Base-by-base conservation (phyloP, 495 filamentous ascomycete species). In the Daldinia decipiens region DNA sequence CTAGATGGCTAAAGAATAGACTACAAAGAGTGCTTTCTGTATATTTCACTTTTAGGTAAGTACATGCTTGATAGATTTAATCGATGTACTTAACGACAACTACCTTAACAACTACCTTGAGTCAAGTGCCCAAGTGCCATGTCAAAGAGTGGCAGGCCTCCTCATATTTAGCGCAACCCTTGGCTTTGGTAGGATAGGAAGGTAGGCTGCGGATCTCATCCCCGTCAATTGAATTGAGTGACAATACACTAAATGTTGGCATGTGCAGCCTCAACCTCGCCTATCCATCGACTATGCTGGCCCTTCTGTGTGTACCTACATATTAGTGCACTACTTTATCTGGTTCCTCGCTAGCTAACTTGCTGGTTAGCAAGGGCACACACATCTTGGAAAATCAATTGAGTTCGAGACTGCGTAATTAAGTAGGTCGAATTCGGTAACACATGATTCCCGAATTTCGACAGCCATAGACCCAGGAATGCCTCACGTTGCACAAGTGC, bases 401-500 rank as follows among this genome's bases (percentile, higher is more conserved):
- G 50, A 59, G 52, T 52, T 64, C 50, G 60, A 68, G 55, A 43
- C 50, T 40, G 57, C 56, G 64, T 39, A 63, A 56, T 36, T 63
- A 59, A 24, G 60, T 65, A 67, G 59, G 32, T 66, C 26, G 50
- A 61, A 31, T 47, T 36, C 27, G 27, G 61, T 68, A 34, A 57
- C 65, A 68, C 65, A 68, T 65, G 70, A 68, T 73, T 66, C 52
- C 61, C 70, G 34, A 68, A 39, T 62, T 59, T 68, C 54, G 70
- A 73, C 43, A 17, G 43, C 57, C 56, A 65, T 65, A 50, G 51
- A 24, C 65, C 65, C 65, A 72, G 56, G 70, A 72, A 68, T 65
- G 39, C 45, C 39, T 74, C 71, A 74, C 67, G 67, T 74, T 74
- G 71, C 34, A 39, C 71, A 63, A 64, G 71, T 54, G 67, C 71